Conservation (phyloP, 1,284 basidiomycete genomes). For the Naganishia sp. region DNA sequence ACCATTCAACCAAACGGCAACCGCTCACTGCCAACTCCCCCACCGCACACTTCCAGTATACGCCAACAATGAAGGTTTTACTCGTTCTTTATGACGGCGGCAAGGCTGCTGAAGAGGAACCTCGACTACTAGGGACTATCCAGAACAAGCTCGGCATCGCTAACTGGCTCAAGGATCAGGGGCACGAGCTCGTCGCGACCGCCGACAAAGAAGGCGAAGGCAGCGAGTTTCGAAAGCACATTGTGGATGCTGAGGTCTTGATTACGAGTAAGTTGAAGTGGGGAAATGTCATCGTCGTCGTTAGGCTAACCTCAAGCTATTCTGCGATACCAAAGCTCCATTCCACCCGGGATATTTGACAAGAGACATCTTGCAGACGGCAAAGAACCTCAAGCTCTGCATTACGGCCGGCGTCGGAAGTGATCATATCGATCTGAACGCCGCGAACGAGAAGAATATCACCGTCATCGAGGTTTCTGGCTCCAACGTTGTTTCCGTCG, state of each 20-base stretch:
- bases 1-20: too few species aligned
- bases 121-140: slow-evolving; percentile 81
- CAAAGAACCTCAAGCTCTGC: slow-evolving; percentile 87
- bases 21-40: too few species aligned
- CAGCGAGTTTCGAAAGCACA: slow-evolving; percentile 83
- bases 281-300: too few species aligned
- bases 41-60: too few species aligned
- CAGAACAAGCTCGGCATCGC: slow-evolving; percentile 85
- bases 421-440: slow-evolving; percentile 74
- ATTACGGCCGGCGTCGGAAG: slow-evolving; percentile 94
- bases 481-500: slow-evolving; percentile 86
- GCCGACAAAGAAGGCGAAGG: slow-evolving; percentile 84
- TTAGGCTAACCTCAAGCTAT: too few species aligned
- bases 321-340: slow-evolving; percentile 57
- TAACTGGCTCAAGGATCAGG: slow-evolving; percentile 70
- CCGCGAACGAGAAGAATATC: slow-evolving; percentile 77
- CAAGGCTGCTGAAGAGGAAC: slow-evolving; percentile 72
- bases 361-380: slow-evolving; percentile 71
- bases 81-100: slow-evolving; percentile 60
- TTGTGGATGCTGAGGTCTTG: slow-evolving; percentile 65
- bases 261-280: slow-evolving; percentile 63
- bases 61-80: slow-evolving; percentile 24
- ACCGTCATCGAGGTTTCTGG: slow-evolving; percentile 78
- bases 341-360: slow-evolving; percentile 88
- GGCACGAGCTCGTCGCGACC: slow-evolving; percentile 73